Conservation (phyloP, 179 eudicot species). For the Patellifolia procumbens region DNA sequence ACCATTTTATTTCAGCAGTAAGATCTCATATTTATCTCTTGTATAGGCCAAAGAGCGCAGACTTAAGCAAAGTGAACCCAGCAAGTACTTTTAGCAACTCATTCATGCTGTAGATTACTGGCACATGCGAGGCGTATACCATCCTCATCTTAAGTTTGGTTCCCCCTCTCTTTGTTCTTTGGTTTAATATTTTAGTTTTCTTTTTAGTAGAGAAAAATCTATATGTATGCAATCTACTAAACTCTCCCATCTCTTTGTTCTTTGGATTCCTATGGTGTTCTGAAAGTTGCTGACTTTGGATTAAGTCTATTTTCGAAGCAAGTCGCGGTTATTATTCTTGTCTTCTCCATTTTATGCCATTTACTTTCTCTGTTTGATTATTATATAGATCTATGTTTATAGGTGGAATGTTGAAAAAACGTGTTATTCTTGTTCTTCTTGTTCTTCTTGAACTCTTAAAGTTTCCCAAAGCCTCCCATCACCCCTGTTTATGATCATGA, state of each 20-base stretch:
- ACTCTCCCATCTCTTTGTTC: background rate
- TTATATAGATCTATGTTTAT: background rate
- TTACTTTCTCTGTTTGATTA: background rate
- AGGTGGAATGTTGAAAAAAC: background rate
- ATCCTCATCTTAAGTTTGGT: conserved; percentile 75
- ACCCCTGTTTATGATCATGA: no score
- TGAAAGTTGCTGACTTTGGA: conserved; percentile 89
- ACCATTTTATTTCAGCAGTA: no score
- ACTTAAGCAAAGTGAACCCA: conserved; percentile 72
- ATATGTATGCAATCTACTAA: background rate
- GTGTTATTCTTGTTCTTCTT: background rate
- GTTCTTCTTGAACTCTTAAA: background rate
- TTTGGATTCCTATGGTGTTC: conserved; percentile 65
- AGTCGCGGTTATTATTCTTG: conserved; percentile 64
- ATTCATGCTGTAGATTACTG: conserved; percentile 90
- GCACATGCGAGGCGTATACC: conserved; percentile 89
- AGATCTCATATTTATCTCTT: background rate
- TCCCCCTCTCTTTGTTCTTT: conserved; percentile 1
- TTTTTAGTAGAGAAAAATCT: background rate
- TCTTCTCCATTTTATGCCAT: background rate
- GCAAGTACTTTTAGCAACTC: conserved; percentile 85
- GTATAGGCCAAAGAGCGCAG: conserved; percentile 64
- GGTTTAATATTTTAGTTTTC: background rate
- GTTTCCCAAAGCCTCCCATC: no score
- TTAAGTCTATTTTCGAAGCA: conserved; percentile 79